Conservation (phyloP, 331 rosid genomes). For the Pyrus hybrid region DNA sequence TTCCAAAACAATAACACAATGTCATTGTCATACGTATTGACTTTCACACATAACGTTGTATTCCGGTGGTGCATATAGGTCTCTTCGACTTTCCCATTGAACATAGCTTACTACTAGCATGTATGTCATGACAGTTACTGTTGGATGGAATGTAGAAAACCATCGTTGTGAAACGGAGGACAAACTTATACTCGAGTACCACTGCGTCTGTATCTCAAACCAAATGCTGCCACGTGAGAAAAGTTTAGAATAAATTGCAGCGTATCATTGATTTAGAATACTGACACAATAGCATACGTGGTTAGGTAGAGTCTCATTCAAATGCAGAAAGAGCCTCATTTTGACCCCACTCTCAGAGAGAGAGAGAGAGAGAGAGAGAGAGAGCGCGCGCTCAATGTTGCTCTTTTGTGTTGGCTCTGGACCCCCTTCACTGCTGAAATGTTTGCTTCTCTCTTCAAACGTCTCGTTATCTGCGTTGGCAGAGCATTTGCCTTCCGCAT, state of each 20-base stretch:
- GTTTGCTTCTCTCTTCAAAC: not conserved
- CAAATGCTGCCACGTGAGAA: too few relatives aligned
- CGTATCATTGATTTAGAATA: too few relatives aligned
- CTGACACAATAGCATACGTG: fast-evolving
- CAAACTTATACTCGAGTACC: not conserved
- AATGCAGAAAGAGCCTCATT: not conserved
- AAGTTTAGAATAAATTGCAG: too few relatives aligned
- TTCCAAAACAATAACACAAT: too few relatives aligned
- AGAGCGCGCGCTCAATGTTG: not conserved
- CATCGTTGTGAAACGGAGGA: not conserved
- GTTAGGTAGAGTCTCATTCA: too few relatives aligned
- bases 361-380: too few relatives aligned
- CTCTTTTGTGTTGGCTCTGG: not conserved
- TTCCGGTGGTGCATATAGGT: too few relatives aligned
- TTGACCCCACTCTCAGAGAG: slow-evolving; percentile 8
- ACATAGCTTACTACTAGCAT: too few relatives aligned
- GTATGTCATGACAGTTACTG: too few relatives aligned
- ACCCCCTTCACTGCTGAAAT: not conserved
- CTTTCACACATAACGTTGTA: too few relatives aligned
- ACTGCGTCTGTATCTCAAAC: not conserved
- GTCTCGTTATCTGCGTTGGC: not conserved
- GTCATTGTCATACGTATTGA: too few relatives aligned
- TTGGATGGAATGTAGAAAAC: not conserved
- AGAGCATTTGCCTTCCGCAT: not conserved
- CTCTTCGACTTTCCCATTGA: too few relatives aligned